A percentile compares a stretch with the other conserved stretches of the same genome.
These are phyloP conservation scores for Calycina marina DNA, from an alignment of 2,329 filamentous ascomycete genomes.

Conservation along the genomic window DNA sequence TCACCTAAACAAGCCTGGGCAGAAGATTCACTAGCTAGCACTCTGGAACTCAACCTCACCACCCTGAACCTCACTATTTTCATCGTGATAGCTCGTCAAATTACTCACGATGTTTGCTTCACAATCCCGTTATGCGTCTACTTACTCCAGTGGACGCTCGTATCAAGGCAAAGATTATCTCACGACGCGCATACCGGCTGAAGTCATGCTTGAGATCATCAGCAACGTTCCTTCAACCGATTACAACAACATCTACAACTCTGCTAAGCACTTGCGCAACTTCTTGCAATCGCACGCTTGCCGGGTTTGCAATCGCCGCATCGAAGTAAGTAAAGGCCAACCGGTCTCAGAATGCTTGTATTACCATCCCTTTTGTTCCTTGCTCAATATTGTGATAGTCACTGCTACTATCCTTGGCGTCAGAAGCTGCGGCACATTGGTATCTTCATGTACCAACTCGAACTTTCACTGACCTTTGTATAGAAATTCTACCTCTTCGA, in stretches of 20 bases:
- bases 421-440: too few species aligned
- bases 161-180: too few species aligned
- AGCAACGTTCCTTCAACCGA: background rate
- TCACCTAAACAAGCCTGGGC: background rate
- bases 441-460: too few species aligned
- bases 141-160: too few species aligned
- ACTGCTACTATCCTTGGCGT: too few species aligned
- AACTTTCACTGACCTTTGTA: too few species aligned
- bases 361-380: too few species aligned
- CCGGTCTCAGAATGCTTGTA: too few species aligned
- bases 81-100: background rate
- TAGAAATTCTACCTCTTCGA: too few species aligned
- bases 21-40: background rate
- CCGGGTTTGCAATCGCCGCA: background rate
- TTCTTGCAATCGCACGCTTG: background rate
- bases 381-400: too few species aligned
- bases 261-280: background rate
- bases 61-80: background rate
- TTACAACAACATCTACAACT: background rate
- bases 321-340: too few species aligned
- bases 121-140: too few species aligned
- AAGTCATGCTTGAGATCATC: background rate
- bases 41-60: background rate
- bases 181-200: background rate
- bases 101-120: background rate